Evolutionary conservation across 2,329 filamentous ascomycete species (phyloP).

Genomic region (Alternaria sp.): DNA sequence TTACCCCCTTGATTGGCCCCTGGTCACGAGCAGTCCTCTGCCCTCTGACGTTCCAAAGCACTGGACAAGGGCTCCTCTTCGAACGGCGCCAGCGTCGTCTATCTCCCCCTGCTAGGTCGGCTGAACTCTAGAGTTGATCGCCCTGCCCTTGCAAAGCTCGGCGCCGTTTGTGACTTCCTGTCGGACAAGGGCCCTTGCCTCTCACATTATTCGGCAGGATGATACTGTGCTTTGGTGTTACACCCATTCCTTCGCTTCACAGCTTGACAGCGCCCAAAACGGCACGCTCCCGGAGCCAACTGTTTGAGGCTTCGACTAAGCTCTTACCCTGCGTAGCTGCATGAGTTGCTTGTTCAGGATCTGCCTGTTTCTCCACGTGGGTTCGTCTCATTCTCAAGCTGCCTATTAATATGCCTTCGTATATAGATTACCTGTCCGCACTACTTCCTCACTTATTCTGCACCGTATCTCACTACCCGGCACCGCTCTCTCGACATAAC

Average conservation of each 20-base stretch:
- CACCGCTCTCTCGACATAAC: conserved; percentile 12
- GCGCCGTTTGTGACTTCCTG: conserved; percentile 42
- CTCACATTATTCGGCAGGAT: conserved; percentile 39
- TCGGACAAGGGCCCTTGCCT: conserved; percentile 38
- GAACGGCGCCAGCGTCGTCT: conserved; percentile 41
- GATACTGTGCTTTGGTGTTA: conserved; percentile 46
- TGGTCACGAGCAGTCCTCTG: conserved; percentile 24
- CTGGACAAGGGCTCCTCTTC: conserved; percentile 38
- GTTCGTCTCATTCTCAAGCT: conserved; percentile 42
- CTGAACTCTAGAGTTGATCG: conserved; percentile 38
- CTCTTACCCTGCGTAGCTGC: conserved; percentile 47
- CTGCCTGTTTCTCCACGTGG: conserved; percentile 49
- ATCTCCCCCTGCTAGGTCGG: conserved; percentile 40
- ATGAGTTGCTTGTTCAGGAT: conserved; percentile 47
- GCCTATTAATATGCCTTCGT: conserved; percentile 41
- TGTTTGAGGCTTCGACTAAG: conserved; percentile 52
- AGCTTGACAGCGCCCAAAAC: conserved; percentile 52
- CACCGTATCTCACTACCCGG: conserved; percentile 22
- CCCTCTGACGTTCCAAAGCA: conserved; percentile 39
- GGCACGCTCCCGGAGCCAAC: conserved; percentile 51
- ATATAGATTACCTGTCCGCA: conserved; percentile 42
- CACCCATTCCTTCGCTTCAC: conserved; percentile 50
- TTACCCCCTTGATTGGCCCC: conserved; percentile 35
- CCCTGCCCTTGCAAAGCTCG: conserved; percentile 36
- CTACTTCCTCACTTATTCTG: conserved; percentile 27